Conservation (phyloP, 257 asterid species). For the Solanum peruvianum region DNA sequence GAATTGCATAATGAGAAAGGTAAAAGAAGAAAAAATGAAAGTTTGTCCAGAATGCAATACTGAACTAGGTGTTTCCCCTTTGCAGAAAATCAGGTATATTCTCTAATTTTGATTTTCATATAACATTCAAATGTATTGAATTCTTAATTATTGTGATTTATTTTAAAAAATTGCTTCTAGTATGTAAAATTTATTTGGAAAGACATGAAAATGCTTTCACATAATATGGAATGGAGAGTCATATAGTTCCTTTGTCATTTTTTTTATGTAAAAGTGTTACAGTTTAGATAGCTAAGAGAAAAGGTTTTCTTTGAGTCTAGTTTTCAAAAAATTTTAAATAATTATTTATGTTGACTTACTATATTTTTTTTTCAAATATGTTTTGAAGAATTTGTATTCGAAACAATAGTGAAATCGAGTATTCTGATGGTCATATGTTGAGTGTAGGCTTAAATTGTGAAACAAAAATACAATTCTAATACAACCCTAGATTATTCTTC, state of each 20-base stretch:
- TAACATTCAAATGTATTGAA: neutral
- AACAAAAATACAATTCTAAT: no score
- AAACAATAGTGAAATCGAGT: no score
- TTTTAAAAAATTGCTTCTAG: neutral
- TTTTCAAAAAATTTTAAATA: no score
- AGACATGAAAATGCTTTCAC: neutral
- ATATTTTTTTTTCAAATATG: no score
- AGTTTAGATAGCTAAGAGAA: neutral
- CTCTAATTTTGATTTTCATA: neutral
- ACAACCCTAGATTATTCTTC: neutral
- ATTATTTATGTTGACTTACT: no score
- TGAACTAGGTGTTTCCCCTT: constrained; percentile 41
- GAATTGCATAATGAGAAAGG: constrained; percentile 42
- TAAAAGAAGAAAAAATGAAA: constrained; percentile 27
- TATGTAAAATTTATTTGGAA: neutral
- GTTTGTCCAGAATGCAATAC: constrained; percentile 45
- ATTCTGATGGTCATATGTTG: no score
- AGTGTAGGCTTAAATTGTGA: no score
- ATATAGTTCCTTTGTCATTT: neutral
- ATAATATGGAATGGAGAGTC: neutral
- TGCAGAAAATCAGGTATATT: constrained; percentile 44
- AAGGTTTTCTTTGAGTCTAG: no score
- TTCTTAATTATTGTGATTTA: neutral
- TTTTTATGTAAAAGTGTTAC: neutral
- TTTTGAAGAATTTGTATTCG: no score